Percentiles rank a stretch among this genome's conserved stretches.
Evolutionary conservation across 352 stramenopile genomes (phyloP).

Genomic region (Phytopythium cucurbitacearum): DNA sequence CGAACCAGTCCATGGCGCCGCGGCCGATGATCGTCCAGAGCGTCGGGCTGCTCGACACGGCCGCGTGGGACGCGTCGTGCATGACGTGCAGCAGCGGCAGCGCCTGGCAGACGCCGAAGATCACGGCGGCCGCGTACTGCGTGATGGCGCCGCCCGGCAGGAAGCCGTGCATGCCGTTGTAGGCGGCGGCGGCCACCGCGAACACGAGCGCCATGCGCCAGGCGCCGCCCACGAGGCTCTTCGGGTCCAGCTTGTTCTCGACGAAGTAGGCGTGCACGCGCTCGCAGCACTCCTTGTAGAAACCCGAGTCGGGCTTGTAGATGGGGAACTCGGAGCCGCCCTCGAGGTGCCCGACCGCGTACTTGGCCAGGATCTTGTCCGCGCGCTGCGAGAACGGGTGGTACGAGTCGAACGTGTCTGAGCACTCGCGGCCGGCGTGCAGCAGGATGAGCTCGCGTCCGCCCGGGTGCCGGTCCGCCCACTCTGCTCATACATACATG

Average conservation of each 20-base stretch:
- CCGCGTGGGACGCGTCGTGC: conserved; percentile 91
- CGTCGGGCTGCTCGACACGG: conserved; percentile 76
- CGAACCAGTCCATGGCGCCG: conserved; percentile 89
- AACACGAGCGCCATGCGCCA: conserved; percentile 89
- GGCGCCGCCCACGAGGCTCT: conserved; percentile 65
- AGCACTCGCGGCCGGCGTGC: conserved; percentile 78
- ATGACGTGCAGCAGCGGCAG: conserved; percentile 90
- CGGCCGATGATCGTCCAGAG: conserved; percentile 74
- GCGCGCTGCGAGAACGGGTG: conserved; percentile 84
- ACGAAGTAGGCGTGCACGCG: conserved; percentile 87
- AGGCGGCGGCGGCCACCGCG: conserved; percentile 50
- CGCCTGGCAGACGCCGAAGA: conserved; percentile 90
- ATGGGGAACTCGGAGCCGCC: conserved; percentile 81
- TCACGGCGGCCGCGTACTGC: conserved; percentile 64
- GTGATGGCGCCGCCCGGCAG: conserved; percentile 46
- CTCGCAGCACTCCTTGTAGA: conserved; percentile 87
- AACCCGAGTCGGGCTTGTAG: conserved; percentile 90
- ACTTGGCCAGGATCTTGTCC: conserved; percentile 81
- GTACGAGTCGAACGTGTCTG: conserved; percentile 90
- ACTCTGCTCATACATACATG: conserved; percentile 27
- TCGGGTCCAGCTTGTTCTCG: conserved; percentile 87
- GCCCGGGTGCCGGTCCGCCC: conserved; percentile 80
- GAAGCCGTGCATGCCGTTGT: conserved; percentile 71
- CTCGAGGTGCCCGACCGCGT: conserved; percentile 79
- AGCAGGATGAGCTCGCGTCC: conserved; percentile 78